Conservation (phyloP, 805 yeast genomes). For the Saccharomycopsis javanensis region DNA sequence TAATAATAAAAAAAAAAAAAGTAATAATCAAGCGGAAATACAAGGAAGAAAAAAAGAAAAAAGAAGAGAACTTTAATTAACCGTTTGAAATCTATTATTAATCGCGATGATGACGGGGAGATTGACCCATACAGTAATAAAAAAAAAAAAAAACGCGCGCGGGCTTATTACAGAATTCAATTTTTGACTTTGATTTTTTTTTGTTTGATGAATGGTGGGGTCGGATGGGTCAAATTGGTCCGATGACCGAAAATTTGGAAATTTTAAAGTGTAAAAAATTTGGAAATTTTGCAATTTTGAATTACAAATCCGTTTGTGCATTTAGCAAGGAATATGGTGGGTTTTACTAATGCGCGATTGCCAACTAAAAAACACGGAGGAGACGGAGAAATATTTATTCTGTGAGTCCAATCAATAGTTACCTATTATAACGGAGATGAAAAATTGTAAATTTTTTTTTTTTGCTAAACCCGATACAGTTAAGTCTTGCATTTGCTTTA, state of each 20-base stretch:
- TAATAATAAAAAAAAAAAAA: neutral
- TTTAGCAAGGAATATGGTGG: too few species aligned
- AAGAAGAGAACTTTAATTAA: too few species aligned
- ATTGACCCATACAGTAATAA: neutral
- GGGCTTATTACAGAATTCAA: neutral
- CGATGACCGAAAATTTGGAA: neutral
- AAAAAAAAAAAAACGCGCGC: neutral
- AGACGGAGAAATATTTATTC: neutral
- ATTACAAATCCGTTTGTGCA: too few species aligned
- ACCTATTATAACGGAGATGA: too few species aligned
- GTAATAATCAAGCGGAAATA: neutral
- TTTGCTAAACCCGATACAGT: neutral
- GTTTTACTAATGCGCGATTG: too few species aligned
- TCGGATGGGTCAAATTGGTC: neutral
- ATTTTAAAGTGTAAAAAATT: too few species aligned
- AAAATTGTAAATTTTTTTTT: too few species aligned
- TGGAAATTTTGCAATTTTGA: too few species aligned
- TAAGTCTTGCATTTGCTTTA: too few species aligned
- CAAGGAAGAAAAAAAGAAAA: neutral
- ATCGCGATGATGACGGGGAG: neutral
- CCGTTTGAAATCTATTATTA: neutral
- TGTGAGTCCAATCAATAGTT: too few species aligned
- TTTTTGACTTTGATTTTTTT: neutral
- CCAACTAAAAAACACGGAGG: neutral
- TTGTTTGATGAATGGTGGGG: neutral